Evolutionary conservation across 305 asterid species (phyloP).

Genomic region (Fraxinus latifolia): DNA sequence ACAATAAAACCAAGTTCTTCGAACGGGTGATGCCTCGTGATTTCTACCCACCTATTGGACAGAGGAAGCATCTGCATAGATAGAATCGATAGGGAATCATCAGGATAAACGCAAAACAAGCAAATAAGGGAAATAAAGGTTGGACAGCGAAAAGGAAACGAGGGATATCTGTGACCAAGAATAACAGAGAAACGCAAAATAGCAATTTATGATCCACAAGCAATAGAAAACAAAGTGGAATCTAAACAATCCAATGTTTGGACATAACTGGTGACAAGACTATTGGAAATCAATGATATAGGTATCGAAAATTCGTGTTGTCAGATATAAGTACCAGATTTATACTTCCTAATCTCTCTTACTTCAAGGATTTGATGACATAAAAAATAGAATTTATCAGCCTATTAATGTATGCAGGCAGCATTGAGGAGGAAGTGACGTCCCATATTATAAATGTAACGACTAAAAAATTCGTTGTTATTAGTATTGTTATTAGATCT

Average conservation of each 20-base stretch:
- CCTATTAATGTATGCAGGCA: neutral
- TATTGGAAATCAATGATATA: neutral
- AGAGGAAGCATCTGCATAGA: neutral
- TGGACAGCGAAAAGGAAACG: neutral
- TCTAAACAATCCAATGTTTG: neutral
- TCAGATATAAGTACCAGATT: neutral
- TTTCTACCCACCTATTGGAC: neutral
- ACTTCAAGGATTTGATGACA: neutral
- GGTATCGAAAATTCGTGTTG: neutral
- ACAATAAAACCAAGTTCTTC: neutral
- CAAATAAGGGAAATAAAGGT: neutral
- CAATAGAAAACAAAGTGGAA: neutral
- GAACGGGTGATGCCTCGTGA: neutral
- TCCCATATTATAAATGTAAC: neutral
- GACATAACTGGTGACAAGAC: neutral
- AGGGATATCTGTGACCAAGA: neutral
- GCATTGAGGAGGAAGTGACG: neutral
- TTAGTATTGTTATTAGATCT: neutral
- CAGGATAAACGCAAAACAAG: neutral
- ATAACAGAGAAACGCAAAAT: neutral
- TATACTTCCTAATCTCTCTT: neutral
- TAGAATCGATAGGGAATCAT: neutral
- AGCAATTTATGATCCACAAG: neutral
- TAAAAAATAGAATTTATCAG: neutral
- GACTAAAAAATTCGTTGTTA: neutral